Percentiles rank a stretch among this genome's conserved stretches.
These are phyloP conservation scores for Colletotrichum godetiae DNA, from an alignment of 2,329 filamentous ascomycete species.

Conservation along the genomic window DNA sequence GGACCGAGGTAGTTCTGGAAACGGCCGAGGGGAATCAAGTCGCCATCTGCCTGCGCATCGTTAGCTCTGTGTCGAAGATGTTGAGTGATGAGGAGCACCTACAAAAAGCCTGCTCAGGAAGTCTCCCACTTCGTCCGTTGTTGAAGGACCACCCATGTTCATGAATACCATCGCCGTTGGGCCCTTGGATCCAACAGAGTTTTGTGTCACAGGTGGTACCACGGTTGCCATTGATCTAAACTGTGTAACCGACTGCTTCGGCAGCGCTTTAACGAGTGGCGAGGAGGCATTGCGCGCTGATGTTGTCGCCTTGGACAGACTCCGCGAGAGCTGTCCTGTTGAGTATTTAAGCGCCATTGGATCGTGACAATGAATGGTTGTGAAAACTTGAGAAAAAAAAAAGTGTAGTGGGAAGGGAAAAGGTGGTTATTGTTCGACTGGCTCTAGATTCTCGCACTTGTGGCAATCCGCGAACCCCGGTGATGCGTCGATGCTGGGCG, in stretches of 20 bases:
- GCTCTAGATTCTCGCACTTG: constrained; percentile 19
- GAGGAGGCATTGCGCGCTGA: constrained; percentile 34
- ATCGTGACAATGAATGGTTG: neutral
- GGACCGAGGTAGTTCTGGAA: constrained; percentile 92
- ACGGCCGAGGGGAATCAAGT: constrained; percentile 94
- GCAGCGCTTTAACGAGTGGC: constrained; percentile 38
- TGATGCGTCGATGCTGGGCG: constrained; percentile 13
- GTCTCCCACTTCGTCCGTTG: constrained; percentile 85
- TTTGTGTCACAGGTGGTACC: constrained; percentile 80
- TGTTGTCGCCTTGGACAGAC: constrained; percentile 36
- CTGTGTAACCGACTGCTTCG: constrained; percentile 49
- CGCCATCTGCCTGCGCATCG: constrained; percentile 79
- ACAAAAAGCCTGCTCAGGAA: constrained; percentile 95
- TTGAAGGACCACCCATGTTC: constrained; percentile 98
- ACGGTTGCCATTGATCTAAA: constrained; percentile 69
- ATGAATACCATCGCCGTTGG: constrained; percentile 98
- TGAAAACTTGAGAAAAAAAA: neutral
- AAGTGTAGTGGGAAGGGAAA: neutral
- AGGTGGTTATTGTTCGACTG: neutral
- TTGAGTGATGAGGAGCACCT: constrained; percentile 48
- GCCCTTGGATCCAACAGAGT: constrained; percentile 76
- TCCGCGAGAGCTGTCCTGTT: constrained; percentile 49
- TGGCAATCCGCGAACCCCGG: constrained; percentile 22
- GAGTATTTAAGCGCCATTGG: constrained; percentile 55
- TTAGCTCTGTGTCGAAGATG: constrained; percentile 32